phyloP scores from a whole-genome alignment of 345 rosid genomes.

The Eucalyptus viminalis region DNA sequence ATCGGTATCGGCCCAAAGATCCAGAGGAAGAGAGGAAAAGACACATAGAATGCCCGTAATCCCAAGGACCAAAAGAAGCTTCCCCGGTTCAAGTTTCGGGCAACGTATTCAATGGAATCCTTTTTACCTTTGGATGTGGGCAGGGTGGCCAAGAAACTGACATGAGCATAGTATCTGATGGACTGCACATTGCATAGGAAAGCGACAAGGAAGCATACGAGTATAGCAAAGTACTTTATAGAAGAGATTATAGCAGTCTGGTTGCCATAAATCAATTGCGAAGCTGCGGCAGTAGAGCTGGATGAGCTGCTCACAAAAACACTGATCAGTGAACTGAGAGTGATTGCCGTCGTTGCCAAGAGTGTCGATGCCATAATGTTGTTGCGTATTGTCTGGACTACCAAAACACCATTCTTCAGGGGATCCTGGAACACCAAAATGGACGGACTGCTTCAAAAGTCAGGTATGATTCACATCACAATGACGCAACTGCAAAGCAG shows the following conservation, averaged over 20 bases:
- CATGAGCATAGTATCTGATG: conserved; percentile 82
- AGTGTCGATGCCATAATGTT: conserved; percentile 98
- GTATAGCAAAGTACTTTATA: conserved; percentile 70
- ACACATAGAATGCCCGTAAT: conserved; percentile 70
- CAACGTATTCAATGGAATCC: conserved; percentile 55
- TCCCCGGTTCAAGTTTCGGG: conserved; percentile 81
- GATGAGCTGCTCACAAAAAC: conserved; percentile 77
- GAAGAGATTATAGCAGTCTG: conserved; percentile 42
- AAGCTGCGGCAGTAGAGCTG: conserved; percentile 15
- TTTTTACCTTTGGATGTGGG: conserved; percentile 40
- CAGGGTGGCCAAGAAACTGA: conserved; percentile 66
- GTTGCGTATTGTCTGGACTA: conserved; percentile 87
- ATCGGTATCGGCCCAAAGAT: conserved; percentile 86
- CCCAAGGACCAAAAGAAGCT: conserved; percentile 93
- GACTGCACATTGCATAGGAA: conserved; percentile 93
- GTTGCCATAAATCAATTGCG: conserved; percentile 50
- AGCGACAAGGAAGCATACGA: conserved; percentile 80
- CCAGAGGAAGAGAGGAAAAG: conserved; percentile 91
- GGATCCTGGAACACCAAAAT: conserved; percentile 50
- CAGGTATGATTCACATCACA: not conserved
- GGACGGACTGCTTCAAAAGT: not conserved
- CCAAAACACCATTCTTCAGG: conserved; percentile 71
- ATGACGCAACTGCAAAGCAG: not conserved
- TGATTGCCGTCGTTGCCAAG: conserved; percentile 84
- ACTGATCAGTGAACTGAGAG: conserved; percentile 77